Evolutionary conservation across 805 yeast genomes (phyloP).

Genomic region (Zygotorulaspora sp.): DNA sequence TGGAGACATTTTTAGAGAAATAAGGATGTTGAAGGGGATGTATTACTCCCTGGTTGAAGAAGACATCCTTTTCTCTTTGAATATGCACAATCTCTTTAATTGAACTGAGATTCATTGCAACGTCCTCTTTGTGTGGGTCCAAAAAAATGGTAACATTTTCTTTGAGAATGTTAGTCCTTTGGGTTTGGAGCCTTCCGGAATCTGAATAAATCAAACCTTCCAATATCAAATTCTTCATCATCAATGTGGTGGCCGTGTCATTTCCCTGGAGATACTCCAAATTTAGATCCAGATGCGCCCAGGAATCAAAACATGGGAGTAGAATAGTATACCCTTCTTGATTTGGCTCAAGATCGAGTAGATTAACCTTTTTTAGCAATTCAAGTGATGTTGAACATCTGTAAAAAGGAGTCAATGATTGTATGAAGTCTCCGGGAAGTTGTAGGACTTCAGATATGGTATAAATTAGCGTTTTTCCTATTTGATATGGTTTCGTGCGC

Average conservation of each 20-base stretch:
- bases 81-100: constrained; percentile 23
- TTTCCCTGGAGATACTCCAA: constrained; percentile 54
- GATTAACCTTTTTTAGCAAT: constrained; percentile 48
- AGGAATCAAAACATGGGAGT: constrained; percentile 71
- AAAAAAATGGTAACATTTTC: constrained; percentile 22
- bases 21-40: constrained; percentile 59
- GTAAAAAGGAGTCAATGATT: constrained; percentile 58
- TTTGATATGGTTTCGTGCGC: constrained; percentile 39
- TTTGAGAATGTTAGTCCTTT: constrained; percentile 33
- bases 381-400: constrained; percentile 63
- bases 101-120: constrained; percentile 17
- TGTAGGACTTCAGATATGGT: constrained; percentile 55
- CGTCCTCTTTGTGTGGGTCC: constrained; percentile 9
- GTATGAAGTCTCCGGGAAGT: constrained; percentile 60
- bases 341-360: constrained; percentile 51
- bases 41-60: constrained; percentile 80
- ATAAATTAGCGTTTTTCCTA: constrained; percentile 67
- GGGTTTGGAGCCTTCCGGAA: constrained; percentile 34
- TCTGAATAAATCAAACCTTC: constrained; percentile 67
- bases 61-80: constrained; percentile 51
- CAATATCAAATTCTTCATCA: constrained; percentile 57
- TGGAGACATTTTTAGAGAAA: constrained; percentile 52
- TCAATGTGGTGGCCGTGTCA: constrained; percentile 43
- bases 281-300: constrained; percentile 61
- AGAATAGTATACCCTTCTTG: constrained; percentile 66